Percentiles rank a stretch among this genome's conserved stretches.
Conservation (phyloP, 768 basidiomycete species). For the Leccinum longicurvipes region DNA sequence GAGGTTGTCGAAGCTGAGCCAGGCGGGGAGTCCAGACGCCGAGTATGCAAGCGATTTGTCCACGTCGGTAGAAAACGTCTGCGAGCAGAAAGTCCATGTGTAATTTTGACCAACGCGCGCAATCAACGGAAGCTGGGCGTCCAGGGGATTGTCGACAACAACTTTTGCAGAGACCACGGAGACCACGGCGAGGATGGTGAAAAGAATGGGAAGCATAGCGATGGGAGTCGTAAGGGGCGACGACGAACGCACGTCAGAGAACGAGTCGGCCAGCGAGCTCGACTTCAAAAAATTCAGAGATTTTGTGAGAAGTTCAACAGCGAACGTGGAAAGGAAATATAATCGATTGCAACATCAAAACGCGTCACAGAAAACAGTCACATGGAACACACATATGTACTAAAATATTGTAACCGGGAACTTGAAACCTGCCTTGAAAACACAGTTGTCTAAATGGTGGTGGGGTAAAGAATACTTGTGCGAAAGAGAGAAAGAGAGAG, state of each 20-base stretch:
- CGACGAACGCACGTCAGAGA: conserved; percentile 34
- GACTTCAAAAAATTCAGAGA: conserved; percentile 23
- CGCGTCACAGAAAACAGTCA: conserved; percentile 24
- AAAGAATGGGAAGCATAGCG: conserved; percentile 66
- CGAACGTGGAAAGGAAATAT: conserved; percentile 9
- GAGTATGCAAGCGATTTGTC: conserved; percentile 49
- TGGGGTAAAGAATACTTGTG: neutral
- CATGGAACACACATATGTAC: conserved; percentile 18
- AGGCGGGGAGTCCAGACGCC: conserved; percentile 58
- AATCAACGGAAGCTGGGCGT: conserved; percentile 73
- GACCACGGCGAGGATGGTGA: conserved; percentile 42
- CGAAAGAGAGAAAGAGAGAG: neutral
- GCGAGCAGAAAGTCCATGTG: conserved; percentile 62
- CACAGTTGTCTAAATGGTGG: too few species aligned
- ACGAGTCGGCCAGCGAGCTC: conserved; percentile 63
- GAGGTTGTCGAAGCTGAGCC: conserved; percentile 70
- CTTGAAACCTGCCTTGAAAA: too few species aligned
- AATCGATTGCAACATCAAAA: conserved; percentile 9
- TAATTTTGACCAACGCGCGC: conserved; percentile 65
- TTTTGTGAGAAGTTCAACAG: conserved; percentile 4
- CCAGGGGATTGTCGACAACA: conserved; percentile 56
- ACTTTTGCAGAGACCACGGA: conserved; percentile 45
- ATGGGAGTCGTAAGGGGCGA: conserved; percentile 47
- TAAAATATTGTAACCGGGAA: conserved; percentile 8
- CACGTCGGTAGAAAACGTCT: conserved; percentile 58